phyloP scores from a whole-genome alignment of 495 filamentous ascomycete genomes.

The Venustampulla echinocandica region DNA sequence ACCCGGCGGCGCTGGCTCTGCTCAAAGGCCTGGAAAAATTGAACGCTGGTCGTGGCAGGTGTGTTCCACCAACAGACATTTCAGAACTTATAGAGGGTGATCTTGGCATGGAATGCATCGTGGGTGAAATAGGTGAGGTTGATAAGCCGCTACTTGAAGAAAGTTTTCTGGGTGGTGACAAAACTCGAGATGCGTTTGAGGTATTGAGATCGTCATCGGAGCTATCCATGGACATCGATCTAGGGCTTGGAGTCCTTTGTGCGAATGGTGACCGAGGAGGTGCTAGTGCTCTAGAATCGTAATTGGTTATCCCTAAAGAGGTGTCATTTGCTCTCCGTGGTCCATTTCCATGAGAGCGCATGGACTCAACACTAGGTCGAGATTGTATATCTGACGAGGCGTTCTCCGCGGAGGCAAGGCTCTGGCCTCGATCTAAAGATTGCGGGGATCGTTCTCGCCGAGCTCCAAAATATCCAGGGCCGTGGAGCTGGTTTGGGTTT shows the following conservation, averaged over 20 bases:
- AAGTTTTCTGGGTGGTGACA: constrained; percentile 40
- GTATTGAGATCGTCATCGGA: constrained; percentile 43
- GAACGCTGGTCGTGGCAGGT: constrained; percentile 63
- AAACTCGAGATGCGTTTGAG: not conserved
- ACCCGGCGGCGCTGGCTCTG: constrained; percentile 60
- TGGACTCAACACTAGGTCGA: constrained; percentile 15
- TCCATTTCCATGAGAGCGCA: constrained; percentile 7
- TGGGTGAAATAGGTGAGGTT: constrained; percentile 55
- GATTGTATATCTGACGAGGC: constrained; percentile 7
- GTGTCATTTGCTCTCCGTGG: constrained; percentile 10
- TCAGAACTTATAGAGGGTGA: constrained; percentile 82
- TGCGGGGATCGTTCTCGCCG: constrained; percentile 21
- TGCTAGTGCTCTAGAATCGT: constrained; percentile 29
- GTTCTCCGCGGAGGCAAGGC: not conserved
- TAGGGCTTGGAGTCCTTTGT: constrained; percentile 47
- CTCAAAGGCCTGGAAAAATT: constrained; percentile 93
- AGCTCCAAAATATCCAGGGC: constrained; percentile 13
- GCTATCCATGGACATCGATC: constrained; percentile 48
- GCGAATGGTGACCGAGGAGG: constrained; percentile 51
- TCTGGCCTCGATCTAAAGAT: constrained; percentile 10
- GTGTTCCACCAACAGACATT: constrained; percentile 45
- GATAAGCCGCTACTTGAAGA: constrained; percentile 61
- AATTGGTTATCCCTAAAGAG: constrained; percentile 8
- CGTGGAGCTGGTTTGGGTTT: not conserved
- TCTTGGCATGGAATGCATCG: constrained; percentile 43